These are phyloP conservation scores for Escovopsis sp. DNA, from an alignment of 2,329 filamentous ascomycete genomes.

Conservation along the genomic window DNA sequence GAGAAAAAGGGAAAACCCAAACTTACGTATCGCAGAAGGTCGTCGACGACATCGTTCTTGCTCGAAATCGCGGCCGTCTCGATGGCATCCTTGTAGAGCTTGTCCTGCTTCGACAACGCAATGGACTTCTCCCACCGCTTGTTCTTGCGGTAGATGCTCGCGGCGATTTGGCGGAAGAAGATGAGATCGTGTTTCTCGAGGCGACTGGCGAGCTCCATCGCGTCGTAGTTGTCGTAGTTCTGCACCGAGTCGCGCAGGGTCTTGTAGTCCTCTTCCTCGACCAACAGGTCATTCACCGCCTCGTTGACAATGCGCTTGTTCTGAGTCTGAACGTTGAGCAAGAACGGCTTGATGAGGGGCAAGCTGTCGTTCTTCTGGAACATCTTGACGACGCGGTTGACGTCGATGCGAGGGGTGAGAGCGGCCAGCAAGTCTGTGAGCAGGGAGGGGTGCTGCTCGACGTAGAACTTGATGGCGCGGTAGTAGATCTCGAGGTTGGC, in stretches of 20 bases:
- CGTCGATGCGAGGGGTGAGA: constrained; percentile 85
- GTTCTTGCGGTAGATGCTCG: constrained; percentile 98
- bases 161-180: constrained; percentile 97
- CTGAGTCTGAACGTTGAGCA: constrained; percentile 87
- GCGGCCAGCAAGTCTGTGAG: constrained; percentile 90
- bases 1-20: neutral
- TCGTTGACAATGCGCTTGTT: constrained; percentile 98
- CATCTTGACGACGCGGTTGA: constrained; percentile 98
- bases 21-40: constrained; percentile 92
- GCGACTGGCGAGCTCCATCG: constrained; percentile 77
- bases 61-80: constrained; percentile 88
- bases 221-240: constrained; percentile 98
- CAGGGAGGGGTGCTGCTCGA: constrained; percentile 90
- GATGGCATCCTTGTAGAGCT: constrained; percentile 98
- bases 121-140: constrained; percentile 99
- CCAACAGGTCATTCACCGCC: constrained; percentile 92
- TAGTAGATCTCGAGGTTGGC: constrained; percentile 99
- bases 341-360: constrained; percentile 95
- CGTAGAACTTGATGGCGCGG: constrained; percentile 89
- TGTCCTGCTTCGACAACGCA: constrained; percentile 93
- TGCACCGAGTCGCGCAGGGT: constrained; percentile 93
- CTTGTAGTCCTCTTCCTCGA: constrained; percentile 99
- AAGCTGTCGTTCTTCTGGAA: constrained; percentile 98
- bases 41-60: constrained; percentile 87
- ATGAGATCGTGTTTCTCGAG: constrained; percentile 96